Conservation (phyloP, 2,329 filamentous ascomycete genomes). For the Calonectria hongkongensis region DNA sequence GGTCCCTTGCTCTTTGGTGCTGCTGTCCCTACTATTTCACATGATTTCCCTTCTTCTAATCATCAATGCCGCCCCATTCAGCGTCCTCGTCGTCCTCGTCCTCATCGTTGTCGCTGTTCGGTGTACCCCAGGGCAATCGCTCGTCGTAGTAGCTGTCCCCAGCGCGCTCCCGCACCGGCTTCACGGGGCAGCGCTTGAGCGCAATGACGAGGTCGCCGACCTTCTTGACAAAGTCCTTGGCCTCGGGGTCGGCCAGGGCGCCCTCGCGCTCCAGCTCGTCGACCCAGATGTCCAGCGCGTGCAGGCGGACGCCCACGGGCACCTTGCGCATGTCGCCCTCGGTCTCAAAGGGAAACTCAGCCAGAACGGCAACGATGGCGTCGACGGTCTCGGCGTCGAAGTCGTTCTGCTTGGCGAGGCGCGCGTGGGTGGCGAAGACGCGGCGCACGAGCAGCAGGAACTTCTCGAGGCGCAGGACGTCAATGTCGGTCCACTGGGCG, state of each 20-base stretch:
- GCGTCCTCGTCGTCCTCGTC: slow-evolving; percentile 65
- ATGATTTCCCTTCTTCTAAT: slow-evolving; percentile 64
- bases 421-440: slow-evolving; percentile 83
- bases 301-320: slow-evolving; percentile 89
- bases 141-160: slow-evolving; percentile 84
- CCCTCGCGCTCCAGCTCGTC: slow-evolving; percentile 89
- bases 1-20: not conserved
- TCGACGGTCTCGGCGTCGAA: slow-evolving; percentile 58
- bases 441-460: slow-evolving; percentile 90
- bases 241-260: slow-evolving; percentile 64
- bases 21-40: not conserved
- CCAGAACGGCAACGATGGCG: slow-evolving; percentile 54
- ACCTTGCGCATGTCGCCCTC: slow-evolving; percentile 73
- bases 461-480: slow-evolving; percentile 91
- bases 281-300: slow-evolving; percentile 92
- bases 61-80: slow-evolving; percentile 82
- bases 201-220: slow-evolving; percentile 74
- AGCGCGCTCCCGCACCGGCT: slow-evolving; percentile 82
- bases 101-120: slow-evolving; percentile 56
- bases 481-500: slow-evolving; percentile 83
- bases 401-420: slow-evolving; percentile 61
- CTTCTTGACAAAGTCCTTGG: slow-evolving; percentile 69
- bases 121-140: slow-evolving; percentile 77
- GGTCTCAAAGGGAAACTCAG: slow-evolving; percentile 58
- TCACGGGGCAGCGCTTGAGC: slow-evolving; percentile 77